Percentiles rank a stretch among this genome's conserved stretches.
phyloP scores from a whole-genome alignment of 495 filamentous ascomycete species.

The Evernia prunastri region DNA sequence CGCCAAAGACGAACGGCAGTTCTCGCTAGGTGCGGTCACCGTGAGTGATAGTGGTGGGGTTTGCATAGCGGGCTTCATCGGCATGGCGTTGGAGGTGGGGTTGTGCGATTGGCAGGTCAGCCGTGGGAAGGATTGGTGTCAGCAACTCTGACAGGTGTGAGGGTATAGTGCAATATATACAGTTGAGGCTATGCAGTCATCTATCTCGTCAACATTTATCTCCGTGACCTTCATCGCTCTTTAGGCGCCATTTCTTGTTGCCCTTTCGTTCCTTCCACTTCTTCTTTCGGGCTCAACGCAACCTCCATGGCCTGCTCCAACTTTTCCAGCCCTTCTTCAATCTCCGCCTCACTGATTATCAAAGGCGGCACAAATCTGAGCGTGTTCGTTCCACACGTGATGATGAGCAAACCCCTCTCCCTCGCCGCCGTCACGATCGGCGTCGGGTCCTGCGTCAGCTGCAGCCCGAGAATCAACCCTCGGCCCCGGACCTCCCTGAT shows the following conservation, averaged over 20 bases:
- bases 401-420: conserved; percentile 82
- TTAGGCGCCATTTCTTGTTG: conserved; percentile 31
- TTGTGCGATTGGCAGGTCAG: conserved; percentile 76
- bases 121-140: conserved; percentile 74
- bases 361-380: conserved; percentile 80
- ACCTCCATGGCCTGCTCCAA: conserved; percentile 69
- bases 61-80: conserved; percentile 77
- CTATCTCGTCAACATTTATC: neutral
- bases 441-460: conserved; percentile 63
- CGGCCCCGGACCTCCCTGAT: conserved; percentile 73
- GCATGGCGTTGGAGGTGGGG: conserved; percentile 76
- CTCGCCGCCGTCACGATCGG: conserved; percentile 74
- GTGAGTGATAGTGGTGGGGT: conserved; percentile 92
- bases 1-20: conserved; percentile 71
- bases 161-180: neutral
- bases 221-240: conserved; percentile 15
- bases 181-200: neutral
- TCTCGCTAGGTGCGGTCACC: conserved; percentile 79
- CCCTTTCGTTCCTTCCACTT: conserved; percentile 25
- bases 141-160: conserved; percentile 24
- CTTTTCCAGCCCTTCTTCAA: conserved; percentile 66
- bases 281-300: conserved; percentile 25
- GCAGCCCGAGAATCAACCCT: conserved; percentile 79
- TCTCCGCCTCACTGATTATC: conserved; percentile 68
- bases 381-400: conserved; percentile 86